Evolutionary conservation across 1,284 basidiomycete genomes (phyloP).

Genomic region (Meripilus lineatus): DNA sequence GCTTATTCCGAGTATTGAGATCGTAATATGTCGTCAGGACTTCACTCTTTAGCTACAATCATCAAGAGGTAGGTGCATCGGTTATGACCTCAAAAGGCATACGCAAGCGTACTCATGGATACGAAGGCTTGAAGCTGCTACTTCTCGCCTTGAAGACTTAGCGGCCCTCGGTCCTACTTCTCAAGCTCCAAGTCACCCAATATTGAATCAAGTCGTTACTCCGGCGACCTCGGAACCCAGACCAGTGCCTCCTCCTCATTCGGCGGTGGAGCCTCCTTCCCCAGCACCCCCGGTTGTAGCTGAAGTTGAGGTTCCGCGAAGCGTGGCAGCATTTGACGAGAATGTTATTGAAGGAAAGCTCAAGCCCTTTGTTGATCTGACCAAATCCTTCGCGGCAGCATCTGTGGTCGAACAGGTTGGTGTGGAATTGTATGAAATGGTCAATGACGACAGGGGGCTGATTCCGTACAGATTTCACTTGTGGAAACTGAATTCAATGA

Average conservation of each 20-base stretch:
- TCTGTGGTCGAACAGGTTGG: slow-evolving; percentile 76
- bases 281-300: slow-evolving; percentile 33
- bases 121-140: slow-evolving; percentile 82
- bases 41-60: slow-evolving; percentile 74
- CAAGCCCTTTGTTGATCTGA: slow-evolving; percentile 70
- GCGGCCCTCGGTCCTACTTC: slow-evolving; percentile 39
- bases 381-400: slow-evolving; percentile 67
- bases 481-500: slow-evolving; percentile 69
- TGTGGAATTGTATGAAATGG: too few species aligned
- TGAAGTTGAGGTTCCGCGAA: slow-evolving; percentile 47
- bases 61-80: slow-evolving; percentile 65
- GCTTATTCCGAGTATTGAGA: too few species aligned
- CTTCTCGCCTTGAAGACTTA: slow-evolving; percentile 92
- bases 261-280: too few species aligned
- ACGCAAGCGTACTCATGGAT: too few species aligned
- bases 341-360: slow-evolving; percentile 68
- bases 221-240: slow-evolving; percentile 29
- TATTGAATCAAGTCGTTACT: slow-evolving; percentile 13
- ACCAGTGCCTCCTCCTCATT: slow-evolving; percentile 36
- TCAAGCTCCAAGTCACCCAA: slow-evolving; percentile 19
- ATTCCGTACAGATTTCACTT: slow-evolving; percentile 52
- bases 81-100: background rate
- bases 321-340: slow-evolving; percentile 74
- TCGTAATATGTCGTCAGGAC: slow-evolving; percentile 23
- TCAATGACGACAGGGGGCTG: slow-evolving; percentile 3